phyloP scores from a whole-genome alignment of 176 grass and related monocot species.

The Avena atlantica region DNA sequence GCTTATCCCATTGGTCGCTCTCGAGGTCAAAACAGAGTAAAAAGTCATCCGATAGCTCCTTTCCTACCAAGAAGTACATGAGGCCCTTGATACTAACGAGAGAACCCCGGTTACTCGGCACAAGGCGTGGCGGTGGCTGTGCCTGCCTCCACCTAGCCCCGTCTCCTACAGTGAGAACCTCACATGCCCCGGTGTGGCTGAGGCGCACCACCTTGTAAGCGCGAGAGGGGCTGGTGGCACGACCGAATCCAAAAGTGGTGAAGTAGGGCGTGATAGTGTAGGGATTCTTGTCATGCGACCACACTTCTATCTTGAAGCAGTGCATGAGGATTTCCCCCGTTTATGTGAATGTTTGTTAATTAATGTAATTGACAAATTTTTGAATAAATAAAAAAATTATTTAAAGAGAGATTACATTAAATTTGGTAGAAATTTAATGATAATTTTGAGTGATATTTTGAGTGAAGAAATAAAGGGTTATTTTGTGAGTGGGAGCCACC shows the following conservation, averaged over 20 bases:
- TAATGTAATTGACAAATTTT: no score
- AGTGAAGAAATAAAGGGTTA: no score
- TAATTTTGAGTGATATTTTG: no score
- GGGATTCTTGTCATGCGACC: neutral
- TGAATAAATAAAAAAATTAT: no score
- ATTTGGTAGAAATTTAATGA: no score
- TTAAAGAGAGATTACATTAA: no score
- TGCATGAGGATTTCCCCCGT: neutral
- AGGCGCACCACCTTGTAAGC: conserved; percentile 1
- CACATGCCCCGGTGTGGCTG: neutral
- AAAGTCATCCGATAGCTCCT: neutral
- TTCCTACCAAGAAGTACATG: neutral
- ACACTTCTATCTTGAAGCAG: neutral
- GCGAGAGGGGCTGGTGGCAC: neutral
- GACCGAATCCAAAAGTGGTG: neutral
- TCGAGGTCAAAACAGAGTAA: neutral
- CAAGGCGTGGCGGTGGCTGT: neutral
- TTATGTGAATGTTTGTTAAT: no score
- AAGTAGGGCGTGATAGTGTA: neutral
- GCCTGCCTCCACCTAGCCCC: neutral
- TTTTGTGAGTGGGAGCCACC: no score
- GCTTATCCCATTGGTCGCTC: neutral
- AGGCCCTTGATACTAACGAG: neutral
- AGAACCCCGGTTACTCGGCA: neutral
- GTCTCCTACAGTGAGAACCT: neutral